Base-by-base conservation (phyloP, 176 grass and related monocot species). In the Cenchrus purpureus region DNA sequence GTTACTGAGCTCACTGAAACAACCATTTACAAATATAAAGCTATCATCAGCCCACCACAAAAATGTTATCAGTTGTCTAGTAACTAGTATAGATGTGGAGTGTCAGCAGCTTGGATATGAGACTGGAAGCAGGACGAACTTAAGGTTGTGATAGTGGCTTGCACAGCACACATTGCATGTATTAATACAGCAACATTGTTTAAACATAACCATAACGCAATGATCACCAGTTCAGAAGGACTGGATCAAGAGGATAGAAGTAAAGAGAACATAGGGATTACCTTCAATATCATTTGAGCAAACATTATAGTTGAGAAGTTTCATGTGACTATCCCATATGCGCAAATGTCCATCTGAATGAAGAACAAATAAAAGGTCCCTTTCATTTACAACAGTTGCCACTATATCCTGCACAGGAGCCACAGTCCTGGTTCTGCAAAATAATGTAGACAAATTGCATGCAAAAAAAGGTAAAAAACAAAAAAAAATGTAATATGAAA, bases 341-440 rank as follows among this genome's bases (percentile, higher is more conserved):
- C 93, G 91, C 89, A 98, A 91, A 67, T 74, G 76, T 82, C 89
- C 93, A 90, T 95, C 93, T 59, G 75, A 70, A 87, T 98, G 96
- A 87, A 98, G 88, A 78, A 87, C 87, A 92, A 95, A 95, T 81
- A 94, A 77, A 40, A 93, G 77, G 79, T 86, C 86, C 91, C 84
- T 94, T 79, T 87, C 91, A 89, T 88, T 82, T 69, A 95, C 74
- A 68, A 78, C 84, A 87, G 87, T 79, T 77, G 91, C 83, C 48
- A 86, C 87, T 76, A 98, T 87, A 87, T 98, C 96, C 91, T 94
- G 91, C 67, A 98, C 93, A 88, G 91, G 78, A 10, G 89, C 93
- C 74, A 87, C 86, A 82, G 78, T 44, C 85, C 91, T 98, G 87
- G 82, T 85, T 91, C 96, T 98, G 83, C 71, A 89, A 85, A 92